Base-by-base conservation (phyloP, 805 yeast species). In the Maudiozyma turicensis region DNA sequence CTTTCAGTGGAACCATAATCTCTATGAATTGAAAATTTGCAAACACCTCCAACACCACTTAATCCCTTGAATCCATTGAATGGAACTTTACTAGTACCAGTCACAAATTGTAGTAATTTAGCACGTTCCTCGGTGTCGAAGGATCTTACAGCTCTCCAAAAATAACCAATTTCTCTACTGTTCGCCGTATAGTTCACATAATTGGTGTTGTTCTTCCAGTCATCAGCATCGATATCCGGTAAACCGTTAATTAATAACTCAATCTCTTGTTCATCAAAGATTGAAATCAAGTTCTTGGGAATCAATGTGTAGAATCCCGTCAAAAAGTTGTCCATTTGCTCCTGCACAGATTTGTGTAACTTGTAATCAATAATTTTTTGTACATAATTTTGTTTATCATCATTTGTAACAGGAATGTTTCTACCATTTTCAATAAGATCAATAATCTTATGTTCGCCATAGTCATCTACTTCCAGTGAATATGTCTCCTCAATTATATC, bases 61-160 rank as follows among this genome's bases (percentile, higher is more conserved):
- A 93, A 73, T 58, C 84, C 95, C 57, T 85, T 84, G 64, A 93
- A 93, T 1, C 99, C 99, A 59, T 86, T 85, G 53, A 90, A 73
- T 28, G 99, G 99, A 8, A 93, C 98, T 66, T 90, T 89, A 53
- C 95, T 83, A 0, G 99, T 91, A 52, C 99, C 99, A 0, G 99
- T 93, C 1, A 95, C 91, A 72, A 93, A 93, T 64, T 93, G 99
- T 50, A 93, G 71, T 54, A 93, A 70, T 62, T 89, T 90, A 8
- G 99, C 99, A 45, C 95, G 75, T 63, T 93, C 97, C 64, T 93
- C 99, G 14, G 77, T 78, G 59, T 88, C 96, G 68, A 93, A 93
- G 0, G 97, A 86, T 58, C 88, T 80, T 11, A 93, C 96, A 1
- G 97, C 96, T 62, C 97, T 75, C 99, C 99, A 93, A 69, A 93